phyloP scores from a whole-genome alignment of 768 basidiomycete species.

The Myochromella boudieri region DNA sequence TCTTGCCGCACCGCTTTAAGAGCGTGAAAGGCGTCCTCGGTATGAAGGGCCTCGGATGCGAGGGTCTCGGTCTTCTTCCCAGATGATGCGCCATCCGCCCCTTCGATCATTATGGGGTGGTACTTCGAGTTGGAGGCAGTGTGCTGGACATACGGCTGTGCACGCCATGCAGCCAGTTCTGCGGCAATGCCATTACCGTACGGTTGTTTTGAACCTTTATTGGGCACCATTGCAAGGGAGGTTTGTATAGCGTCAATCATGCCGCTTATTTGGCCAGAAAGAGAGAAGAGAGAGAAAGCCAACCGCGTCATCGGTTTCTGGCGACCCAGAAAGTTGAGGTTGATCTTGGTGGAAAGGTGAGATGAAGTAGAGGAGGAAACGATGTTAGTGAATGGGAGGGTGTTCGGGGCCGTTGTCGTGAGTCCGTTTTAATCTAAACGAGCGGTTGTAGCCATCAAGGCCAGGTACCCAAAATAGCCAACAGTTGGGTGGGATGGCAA shows the following conservation, averaged over 20 bases:
- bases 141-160: constrained; percentile 6
- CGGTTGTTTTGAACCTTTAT: not conserved
- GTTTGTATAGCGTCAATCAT: constrained; percentile 9
- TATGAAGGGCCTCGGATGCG: not conserved
- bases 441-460: constrained; percentile 11
- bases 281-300: constrained; percentile 5
- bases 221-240: not conserved
- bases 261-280: constrained; percentile 6
- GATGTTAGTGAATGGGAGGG: constrained; percentile 3
- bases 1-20: no score
- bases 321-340: no score
- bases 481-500: constrained; percentile 3
- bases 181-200: not conserved
- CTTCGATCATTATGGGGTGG: constrained; percentile 3
- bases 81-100: constrained; percentile 4
- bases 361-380: not conserved
- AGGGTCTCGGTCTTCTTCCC: constrained; percentile 9
- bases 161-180: constrained; percentile 4
- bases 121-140: not conserved
- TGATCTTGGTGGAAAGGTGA: constrained; percentile 2
- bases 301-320: constrained; percentile 6
- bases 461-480: not conserved
- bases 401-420: not conserved
- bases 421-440: constrained; percentile 13
- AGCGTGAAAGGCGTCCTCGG: no score